phyloP scores from a whole-genome alignment of 768 basidiomycete genomes.

The Pleurotus pulmonarius region DNA sequence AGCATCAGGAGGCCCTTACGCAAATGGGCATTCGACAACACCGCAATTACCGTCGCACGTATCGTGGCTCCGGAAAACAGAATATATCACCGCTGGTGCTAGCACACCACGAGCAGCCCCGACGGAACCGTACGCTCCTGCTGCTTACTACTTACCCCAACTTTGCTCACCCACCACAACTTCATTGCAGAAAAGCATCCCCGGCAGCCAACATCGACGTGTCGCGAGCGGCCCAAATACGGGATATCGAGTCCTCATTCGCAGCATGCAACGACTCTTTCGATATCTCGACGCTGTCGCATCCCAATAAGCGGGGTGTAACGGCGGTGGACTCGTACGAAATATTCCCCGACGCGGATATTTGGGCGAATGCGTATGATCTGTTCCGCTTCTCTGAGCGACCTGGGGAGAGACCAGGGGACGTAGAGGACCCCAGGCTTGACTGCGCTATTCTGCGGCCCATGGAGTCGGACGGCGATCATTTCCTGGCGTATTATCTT shows the following conservation, averaged over 20 bases:
- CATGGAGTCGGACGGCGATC: slow-evolving; percentile 85
- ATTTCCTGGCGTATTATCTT: slow-evolving; percentile 83
- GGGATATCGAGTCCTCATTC: slow-evolving; percentile 79
- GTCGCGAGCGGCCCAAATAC: slow-evolving; percentile 69
- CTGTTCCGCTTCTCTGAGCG: slow-evolving; percentile 83
- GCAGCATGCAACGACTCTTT: slow-evolving; percentile 56
- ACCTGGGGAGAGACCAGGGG: slow-evolving; percentile 71
- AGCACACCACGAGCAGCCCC: slow-evolving; percentile 34
- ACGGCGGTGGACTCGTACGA: slow-evolving; percentile 80
- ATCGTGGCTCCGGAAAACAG: slow-evolving; percentile 90
- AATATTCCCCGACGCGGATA: slow-evolving; percentile 77
- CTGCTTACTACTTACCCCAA: neutral
- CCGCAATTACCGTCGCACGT: slow-evolving; percentile 57
- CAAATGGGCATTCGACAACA: slow-evolving; percentile 32
- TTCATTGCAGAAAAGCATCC: slow-evolving; percentile 40
- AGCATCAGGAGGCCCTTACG: slow-evolving; percentile 41
- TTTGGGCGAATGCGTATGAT: slow-evolving; percentile 90
- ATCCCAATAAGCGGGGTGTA: slow-evolving; percentile 76
- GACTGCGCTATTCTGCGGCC: slow-evolving; percentile 86
- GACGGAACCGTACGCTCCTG: slow-evolving; percentile 53
- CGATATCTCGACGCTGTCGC: slow-evolving; percentile 54
- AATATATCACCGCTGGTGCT: slow-evolving; percentile 69
- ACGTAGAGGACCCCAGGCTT: slow-evolving; percentile 78
- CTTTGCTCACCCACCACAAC: slow-evolving; percentile 2
- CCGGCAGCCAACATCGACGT: slow-evolving; percentile 56